Evolutionary conservation across 768 basidiomycete species (phyloP), one percentile per base, ranked within the genome.

Genomic region (Dentipellis sp.): DNA sequence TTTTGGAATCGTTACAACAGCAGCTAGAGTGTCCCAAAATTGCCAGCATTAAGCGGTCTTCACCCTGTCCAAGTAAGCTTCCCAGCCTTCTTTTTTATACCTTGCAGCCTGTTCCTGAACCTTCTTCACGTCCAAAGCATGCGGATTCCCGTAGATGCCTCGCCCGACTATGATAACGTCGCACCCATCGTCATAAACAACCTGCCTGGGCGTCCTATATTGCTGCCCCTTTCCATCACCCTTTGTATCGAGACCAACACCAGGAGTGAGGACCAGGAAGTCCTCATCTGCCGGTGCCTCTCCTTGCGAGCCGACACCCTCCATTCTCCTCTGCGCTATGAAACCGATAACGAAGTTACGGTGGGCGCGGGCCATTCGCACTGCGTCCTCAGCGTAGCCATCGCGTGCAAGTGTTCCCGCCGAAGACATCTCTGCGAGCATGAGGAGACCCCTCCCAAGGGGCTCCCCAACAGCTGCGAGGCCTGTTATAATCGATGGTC

Each of bases 151-250:
- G 68, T 97, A 94, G 39, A 99, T 86, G 0, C 97, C 97, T 58
- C 97, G 76, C 29, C 97, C 97, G 48, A 99, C 97, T 57, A 99
- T 98, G 66, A 98, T 98, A 19, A 98, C 80, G 72, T 99, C 97
- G 68, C 91, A 91, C 29, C 93, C 94, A 47, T 79, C 80, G 47
- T 87, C 82, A 16, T 80, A 66, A 29, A 99, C 74, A 22, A 94
- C 94, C 67, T 94, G 78, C 35, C 78, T 71, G 1, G 97, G 97
- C 3, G 94, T 93, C 55, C 97, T 85, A 94, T 86, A 10, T 73
- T 72, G 68, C 97, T 97, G 8, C 63, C 70, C 59, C 59, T 64
- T 16, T 55, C 59, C 61, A 49, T 62, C 61, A 4, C 88, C 89
- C 54, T 79, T 82, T 11, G 68, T 66, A 59, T 90, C 90, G 48